phyloP scores from a whole-genome alignment of 2,329 filamentous ascomycete species.

The Stemphylium lycopersici region DNA sequence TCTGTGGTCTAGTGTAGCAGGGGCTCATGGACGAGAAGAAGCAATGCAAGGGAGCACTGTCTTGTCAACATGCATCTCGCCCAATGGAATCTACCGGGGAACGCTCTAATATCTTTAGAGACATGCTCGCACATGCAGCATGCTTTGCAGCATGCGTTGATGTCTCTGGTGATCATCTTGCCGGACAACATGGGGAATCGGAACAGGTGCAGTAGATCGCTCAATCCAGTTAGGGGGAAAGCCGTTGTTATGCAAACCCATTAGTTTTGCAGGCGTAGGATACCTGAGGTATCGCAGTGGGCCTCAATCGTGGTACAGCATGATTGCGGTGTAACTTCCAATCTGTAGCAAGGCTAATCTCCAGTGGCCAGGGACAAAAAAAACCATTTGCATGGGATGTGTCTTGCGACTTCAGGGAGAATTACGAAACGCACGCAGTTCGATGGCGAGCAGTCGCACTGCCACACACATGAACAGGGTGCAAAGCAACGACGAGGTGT shows the following conservation, averaged over 20 bases:
- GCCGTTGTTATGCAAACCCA: slow-evolving; percentile 36
- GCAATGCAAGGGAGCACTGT: slow-evolving; percentile 39
- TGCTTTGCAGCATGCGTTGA: slow-evolving; percentile 27
- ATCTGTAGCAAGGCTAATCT: slow-evolving; percentile 19
- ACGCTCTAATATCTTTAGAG: slow-evolving; percentile 36
- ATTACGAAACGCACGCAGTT: slow-evolving; percentile 8
- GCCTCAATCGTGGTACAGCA: slow-evolving; percentile 35
- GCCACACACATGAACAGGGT: background rate
- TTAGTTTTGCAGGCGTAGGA: slow-evolving; percentile 30
- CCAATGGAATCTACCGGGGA: slow-evolving; percentile 35
- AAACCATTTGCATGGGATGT: slow-evolving; percentile 23
- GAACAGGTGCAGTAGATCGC: slow-evolving; percentile 37
- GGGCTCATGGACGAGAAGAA: slow-evolving; percentile 36
- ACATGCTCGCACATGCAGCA: slow-evolving; percentile 34
- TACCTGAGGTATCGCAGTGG: slow-evolving; percentile 28
- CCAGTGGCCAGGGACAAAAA: slow-evolving; percentile 20
- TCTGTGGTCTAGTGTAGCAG: slow-evolving; percentile 26
- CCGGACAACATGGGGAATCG: slow-evolving; percentile 28
- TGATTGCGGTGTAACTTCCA: slow-evolving; percentile 42
- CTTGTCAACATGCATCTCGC: slow-evolving; percentile 38
- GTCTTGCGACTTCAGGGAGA: slow-evolving; percentile 11
- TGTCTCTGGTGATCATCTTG: slow-evolving; percentile 22
- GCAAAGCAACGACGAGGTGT: slow-evolving; percentile 16
- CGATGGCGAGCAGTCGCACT: slow-evolving; percentile 6
- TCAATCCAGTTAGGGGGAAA: slow-evolving; percentile 38